These are phyloP conservation scores for Harringtonia aguacate DNA, from an alignment of 2,329 filamentous ascomycete genomes.

Conservation along the genomic window DNA sequence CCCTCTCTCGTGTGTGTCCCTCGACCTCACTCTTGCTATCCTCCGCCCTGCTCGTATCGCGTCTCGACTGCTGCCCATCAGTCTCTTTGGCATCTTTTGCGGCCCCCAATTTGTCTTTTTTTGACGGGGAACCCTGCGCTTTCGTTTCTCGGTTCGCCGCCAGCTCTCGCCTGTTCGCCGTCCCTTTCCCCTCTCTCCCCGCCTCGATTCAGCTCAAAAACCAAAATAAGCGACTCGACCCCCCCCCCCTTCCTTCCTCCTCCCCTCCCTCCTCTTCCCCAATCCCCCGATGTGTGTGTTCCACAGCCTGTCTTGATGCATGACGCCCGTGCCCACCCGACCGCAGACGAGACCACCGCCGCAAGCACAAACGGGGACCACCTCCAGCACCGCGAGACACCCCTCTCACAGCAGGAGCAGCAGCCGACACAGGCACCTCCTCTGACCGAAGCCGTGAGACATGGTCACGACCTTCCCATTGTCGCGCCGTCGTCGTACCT, in stretches of 20 bases:
- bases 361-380: neutral
- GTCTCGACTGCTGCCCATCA: no score
- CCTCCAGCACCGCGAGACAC: neutral
- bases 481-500: conserved; percentile 52
- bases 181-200: neutral
- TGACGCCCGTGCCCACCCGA: conserved; percentile 2
- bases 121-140: no score
- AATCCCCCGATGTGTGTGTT: neutral
- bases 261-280: no score
- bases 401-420: neutral
- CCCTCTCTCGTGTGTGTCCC: no score
- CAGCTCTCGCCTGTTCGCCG: neutral
- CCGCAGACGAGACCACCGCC: neutral
- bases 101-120: no score
- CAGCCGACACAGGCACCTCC: conserved; percentile 8
- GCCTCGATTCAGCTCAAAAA: neutral
- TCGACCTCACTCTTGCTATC: no score
- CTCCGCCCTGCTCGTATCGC: no score
- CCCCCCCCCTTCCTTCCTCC: neutral
- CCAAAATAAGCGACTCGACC: no score
- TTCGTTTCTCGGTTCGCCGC: no score
- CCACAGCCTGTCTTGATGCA: conserved; percentile 3
- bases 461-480: conserved; percentile 42
- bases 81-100: no score
- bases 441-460: conserved; percentile 14